These are phyloP conservation scores for Pilobolus umbonatus DNA, from an alignment of 192 early-diverging fungal genomes.

Conservation along the genomic window DNA sequence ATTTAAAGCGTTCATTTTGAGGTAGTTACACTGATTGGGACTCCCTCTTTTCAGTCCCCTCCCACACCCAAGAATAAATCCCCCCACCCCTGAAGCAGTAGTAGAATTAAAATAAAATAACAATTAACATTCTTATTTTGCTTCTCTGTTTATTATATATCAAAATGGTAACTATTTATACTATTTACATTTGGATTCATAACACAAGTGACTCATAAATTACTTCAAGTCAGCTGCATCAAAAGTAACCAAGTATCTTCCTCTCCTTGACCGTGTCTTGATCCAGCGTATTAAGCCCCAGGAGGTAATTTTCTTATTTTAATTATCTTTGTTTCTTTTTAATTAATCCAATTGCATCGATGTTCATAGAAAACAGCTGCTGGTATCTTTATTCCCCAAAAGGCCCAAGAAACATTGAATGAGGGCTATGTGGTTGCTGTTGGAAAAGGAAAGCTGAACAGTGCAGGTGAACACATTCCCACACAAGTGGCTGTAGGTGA, in stretches of 20 bases:
- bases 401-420: constrained; percentile 92
- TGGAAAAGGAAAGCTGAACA: constrained; percentile 83
- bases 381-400: constrained; percentile 96
- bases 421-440: constrained; percentile 92
- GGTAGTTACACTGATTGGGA: too few species aligned
- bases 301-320: constrained; percentile 44
- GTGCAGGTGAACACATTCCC: constrained; percentile 79
- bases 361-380: constrained; percentile 90
- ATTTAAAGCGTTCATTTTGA: too few species aligned
- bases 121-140: too few species aligned
- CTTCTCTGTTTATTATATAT: too few species aligned
- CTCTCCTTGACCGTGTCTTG: constrained; percentile 95
- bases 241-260: constrained; percentile 78
- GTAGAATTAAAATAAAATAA: too few species aligned
- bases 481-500: constrained; percentile 84
- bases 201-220: too few species aligned
- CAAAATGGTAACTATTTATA: too few species aligned
- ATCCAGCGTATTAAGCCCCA: constrained; percentile 93
- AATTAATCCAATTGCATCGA: neutral
- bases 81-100: too few species aligned
- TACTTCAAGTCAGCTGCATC: too few species aligned
- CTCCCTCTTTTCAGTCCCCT: too few species aligned
- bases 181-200: too few species aligned
- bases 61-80: too few species aligned
- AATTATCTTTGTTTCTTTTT: neutral